These are phyloP conservation scores for Mycena sp. DNA, from an alignment of 1,284 basidiomycete species.

Conservation along the genomic window DNA sequence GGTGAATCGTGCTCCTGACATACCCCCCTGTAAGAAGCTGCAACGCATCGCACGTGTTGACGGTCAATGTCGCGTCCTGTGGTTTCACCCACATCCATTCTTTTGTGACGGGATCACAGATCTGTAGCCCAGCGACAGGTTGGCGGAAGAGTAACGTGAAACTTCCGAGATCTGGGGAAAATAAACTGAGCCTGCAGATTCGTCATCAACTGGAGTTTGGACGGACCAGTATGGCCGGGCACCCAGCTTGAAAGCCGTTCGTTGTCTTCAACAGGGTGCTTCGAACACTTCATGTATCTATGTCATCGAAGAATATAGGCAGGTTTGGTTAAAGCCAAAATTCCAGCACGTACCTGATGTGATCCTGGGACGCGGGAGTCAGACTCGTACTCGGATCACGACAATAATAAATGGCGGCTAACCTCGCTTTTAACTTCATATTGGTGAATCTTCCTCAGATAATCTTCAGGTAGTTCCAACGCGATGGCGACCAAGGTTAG, in stretches of 20 bases:
- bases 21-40: slow-evolving; percentile 62
- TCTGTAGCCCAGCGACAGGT: slow-evolving; percentile 56
- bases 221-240: slow-evolving; percentile 57
- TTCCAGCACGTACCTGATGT: slow-evolving; percentile 46
- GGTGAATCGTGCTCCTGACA: slow-evolving; percentile 61
- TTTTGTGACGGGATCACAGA: slow-evolving; percentile 45
- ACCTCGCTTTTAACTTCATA: slow-evolving; percentile 57
- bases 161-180: slow-evolving; percentile 48
- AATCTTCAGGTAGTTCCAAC: slow-evolving; percentile 64
- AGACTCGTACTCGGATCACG: not conserved
- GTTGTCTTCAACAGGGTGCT: slow-evolving; percentile 56
- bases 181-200: not conserved
- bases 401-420: not conserved
- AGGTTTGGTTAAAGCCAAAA: too few relatives aligned
- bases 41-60: slow-evolving; percentile 64
- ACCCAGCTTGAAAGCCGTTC: slow-evolving; percentile 51
- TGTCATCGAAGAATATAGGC: not conserved
- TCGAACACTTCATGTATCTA: slow-evolving; percentile 62
- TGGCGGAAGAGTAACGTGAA: slow-evolving; percentile 56
- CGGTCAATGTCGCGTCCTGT: slow-evolving; percentile 55
- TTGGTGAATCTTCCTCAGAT: slow-evolving; percentile 59
- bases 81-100: slow-evolving; percentile 60
- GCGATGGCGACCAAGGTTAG: slow-evolving; percentile 56
- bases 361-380: slow-evolving; percentile 40
- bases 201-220: slow-evolving; percentile 11